Percentiles rank a stretch among this genome's conserved stretches.
These are phyloP conservation scores for Kazachstania taianensis DNA, from an alignment of 805 yeast genomes.

Conservation along the genomic window DNA sequence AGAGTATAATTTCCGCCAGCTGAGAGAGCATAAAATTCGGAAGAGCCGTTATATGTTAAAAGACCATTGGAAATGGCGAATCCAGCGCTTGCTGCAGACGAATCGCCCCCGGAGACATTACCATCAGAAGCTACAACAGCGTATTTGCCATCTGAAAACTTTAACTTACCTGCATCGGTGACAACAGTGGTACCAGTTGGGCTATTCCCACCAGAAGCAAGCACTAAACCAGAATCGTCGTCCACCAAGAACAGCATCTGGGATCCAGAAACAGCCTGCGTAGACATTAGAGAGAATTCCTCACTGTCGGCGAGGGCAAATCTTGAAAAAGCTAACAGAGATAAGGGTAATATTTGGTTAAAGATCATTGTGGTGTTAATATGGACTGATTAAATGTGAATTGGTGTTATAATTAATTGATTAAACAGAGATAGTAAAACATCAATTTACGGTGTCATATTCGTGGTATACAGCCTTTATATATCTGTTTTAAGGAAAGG, in stretches of 20 bases:
- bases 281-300: conserved; percentile 26
- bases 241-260: conserved; percentile 3
- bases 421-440: too few relatives aligned
- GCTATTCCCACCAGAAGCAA: conserved; percentile 11
- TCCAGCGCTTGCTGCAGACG: conserved; percentile 25
- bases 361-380: too few relatives aligned
- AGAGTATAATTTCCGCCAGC: conserved; percentile 19
- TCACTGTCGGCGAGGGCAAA: conserved; percentile 30
- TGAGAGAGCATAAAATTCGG: conserved; percentile 33
- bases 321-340: too few relatives aligned
- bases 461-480: too few relatives aligned
- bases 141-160: conserved; percentile 23
- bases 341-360: too few relatives aligned
- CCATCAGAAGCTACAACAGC: conserved; percentile 23
- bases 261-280: conserved; percentile 28
- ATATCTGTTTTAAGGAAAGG: too few relatives aligned
- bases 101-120: conserved; percentile 15
- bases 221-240: conserved; percentile 12
- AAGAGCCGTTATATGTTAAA: conserved; percentile 29
- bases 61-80: conserved; percentile 33
- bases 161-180: conserved; percentile 28
- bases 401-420: too few relatives aligned
- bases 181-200: conserved; percentile 16
- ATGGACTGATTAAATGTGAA: too few relatives aligned
- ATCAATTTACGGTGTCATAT: too few relatives aligned